Conservation (phyloP, 306 rosid genomes). For the Prinsepia uniflora region DNA sequence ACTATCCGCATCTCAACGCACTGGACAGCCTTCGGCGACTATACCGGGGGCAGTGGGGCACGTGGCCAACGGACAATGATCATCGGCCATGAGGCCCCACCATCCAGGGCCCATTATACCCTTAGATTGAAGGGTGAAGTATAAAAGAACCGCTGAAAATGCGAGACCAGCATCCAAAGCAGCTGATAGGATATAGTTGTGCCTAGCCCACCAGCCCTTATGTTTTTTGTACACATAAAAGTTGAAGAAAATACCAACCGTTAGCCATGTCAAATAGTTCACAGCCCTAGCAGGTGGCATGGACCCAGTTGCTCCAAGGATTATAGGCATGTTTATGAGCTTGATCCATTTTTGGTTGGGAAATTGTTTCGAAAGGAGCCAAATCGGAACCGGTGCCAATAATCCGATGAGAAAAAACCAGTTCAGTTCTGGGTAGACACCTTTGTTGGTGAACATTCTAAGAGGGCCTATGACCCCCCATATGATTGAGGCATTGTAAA, state of each 20-base stretch:
- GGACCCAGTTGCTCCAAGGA: conserved; percentile 23
- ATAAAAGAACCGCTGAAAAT: conserved; percentile 44
- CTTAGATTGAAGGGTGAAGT: conserved; percentile 47
- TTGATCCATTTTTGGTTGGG: conserved; percentile 46
- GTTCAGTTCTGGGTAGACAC: conserved; percentile 50
- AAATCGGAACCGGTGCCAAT: conserved; percentile 53
- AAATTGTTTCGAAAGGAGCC: conserved; percentile 39
- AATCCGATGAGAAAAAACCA: conserved; percentile 63
- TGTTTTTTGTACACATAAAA: conserved; percentile 35
- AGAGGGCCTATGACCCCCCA: conserved; percentile 80
- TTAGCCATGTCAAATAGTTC: conserved; percentile 48
- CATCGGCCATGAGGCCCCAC: conserved; percentile 55
- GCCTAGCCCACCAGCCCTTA: conserved; percentile 71
- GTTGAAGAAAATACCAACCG: conserved; percentile 65
- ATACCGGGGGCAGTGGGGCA: conserved; percentile 79
- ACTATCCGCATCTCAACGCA: conserved; percentile 11
- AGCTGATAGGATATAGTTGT: conserved; percentile 67
- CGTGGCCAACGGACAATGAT: conserved; percentile 30
- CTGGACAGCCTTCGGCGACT: conserved; percentile 45
- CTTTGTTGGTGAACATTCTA: conserved; percentile 50
- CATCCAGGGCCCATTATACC: conserved; percentile 41
- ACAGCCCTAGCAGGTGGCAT: conserved; percentile 51
- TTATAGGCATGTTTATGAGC: conserved; percentile 57
- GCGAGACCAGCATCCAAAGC: conserved; percentile 75
- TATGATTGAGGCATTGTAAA: conserved; percentile 72